Evolutionary conservation across 441 rosid species (phyloP), one percentile per base, ranked within the genome.

Genomic region (Bocquillonia castaneifolia): DNA sequence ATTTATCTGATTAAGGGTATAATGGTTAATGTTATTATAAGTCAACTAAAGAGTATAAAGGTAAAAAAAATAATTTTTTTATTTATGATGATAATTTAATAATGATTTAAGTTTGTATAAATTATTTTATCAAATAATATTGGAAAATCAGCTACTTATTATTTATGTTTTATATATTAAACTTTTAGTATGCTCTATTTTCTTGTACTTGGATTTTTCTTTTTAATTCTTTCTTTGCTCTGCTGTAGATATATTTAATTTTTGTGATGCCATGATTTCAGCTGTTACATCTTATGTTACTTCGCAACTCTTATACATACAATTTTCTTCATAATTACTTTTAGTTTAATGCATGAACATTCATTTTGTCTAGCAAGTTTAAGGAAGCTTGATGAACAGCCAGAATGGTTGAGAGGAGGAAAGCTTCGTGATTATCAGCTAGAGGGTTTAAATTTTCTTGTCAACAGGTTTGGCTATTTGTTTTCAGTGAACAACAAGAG

Each of bases 341-440:
- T 42, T n/a, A n/a, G 15, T 34, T 69, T 52, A 22, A 18, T 44
- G 56, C 25, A n/a, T n/a, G n/a, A 0, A 47, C 7, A 6, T 32
- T 65, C 61, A 69, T 57, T 67, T 62, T 20, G 15, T 56, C 22
- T 12, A 96, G 99, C 84, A 80, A 91, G 89, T 81, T 83, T 96
- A 72, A 79, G 98, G 79, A 96, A 91, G 92, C 98, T 96, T 82
- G 96, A 96, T 53, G 90, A 96, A 77, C 99, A 96, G 74, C 99
- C 99, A 45, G 97, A 85, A 74, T 96, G 99, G 99, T 80, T 96
- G 70, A 85, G 73, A 78, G 99, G 94, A 70, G 99, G 99, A 77
- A 93, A 85, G 72, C 97, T 96, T 72, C 99, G 98, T 73, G 99
- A 96, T 81, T 96, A 93, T 81, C 99, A 96, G 76, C 89, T 96